Percentiles rank a stretch among this genome's conserved stretches.
Conservation (phyloP, 2,329 filamentous ascomycete species). For the Fusarium temperatum region DNA sequence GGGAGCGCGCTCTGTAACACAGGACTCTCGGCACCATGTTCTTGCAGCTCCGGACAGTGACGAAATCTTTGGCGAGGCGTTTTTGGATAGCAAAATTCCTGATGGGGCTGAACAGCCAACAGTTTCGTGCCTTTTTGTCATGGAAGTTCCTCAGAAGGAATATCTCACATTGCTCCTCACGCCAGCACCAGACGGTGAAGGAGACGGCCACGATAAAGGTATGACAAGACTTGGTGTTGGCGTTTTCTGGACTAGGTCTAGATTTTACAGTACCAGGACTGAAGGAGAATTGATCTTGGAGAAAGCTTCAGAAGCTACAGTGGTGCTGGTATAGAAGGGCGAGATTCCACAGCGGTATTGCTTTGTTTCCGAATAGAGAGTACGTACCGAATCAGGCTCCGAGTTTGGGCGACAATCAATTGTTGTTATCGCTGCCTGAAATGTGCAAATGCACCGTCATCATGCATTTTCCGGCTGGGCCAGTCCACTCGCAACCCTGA, state of each 20-base stretch:
- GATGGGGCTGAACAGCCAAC: background rate
- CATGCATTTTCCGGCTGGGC: background rate
- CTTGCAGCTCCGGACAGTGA: background rate
- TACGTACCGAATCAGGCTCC: background rate
- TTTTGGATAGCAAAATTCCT: background rate
- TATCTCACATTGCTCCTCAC: background rate
- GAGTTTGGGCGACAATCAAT: too few relatives aligned
- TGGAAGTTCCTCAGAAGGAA: background rate
- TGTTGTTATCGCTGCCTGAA: background rate
- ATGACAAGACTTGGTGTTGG: background rate
- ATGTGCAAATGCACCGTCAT: background rate
- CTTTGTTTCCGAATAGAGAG: background rate
- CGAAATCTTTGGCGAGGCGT: background rate
- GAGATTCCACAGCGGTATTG: background rate
- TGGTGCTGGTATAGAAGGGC: background rate
- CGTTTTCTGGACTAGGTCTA: background rate
- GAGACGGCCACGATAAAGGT: fast-evolving
- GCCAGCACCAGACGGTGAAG: background rate
- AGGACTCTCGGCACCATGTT: background rate
- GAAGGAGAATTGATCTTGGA: background rate
- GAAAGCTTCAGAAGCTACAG: background rate
- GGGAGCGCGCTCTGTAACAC: background rate
- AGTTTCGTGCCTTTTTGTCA: background rate
- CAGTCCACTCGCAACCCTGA: background rate
- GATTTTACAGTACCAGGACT: background rate